Evolutionary conservation across 805 yeast species (phyloP), one percentile per base, ranked within the genome.

Genomic region (Cyberlindnera galapagoensis): DNA sequence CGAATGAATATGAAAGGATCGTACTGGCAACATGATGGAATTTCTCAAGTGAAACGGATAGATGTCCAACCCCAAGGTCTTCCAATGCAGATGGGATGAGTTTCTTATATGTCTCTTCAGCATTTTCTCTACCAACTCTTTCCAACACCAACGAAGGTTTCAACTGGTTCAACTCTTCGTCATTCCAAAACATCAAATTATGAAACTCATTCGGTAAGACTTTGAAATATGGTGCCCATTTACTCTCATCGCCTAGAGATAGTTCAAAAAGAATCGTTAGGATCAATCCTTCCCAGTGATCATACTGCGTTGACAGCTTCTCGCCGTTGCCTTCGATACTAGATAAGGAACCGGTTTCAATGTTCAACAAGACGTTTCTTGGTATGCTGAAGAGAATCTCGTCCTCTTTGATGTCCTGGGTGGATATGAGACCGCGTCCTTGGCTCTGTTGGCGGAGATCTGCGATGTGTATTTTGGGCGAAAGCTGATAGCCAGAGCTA

Each of bases 1-100:
- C 98, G 57, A 92, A 90, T 0, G 95, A 83, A 49, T 90, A 90
- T 1, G 96, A 72, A 85, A 87, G 74, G 28, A 92, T 83, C 11
- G 83, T 59, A 24, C 86, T 76, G 0, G 95, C 97, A 38, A 82
- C 74, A 22, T 68, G 60, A 43, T 78, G 79, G 53, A 82, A 92
- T 9, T 70, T 73, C 3, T 71, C 77, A 26, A 74, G 51, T 1
- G 80, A 56, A 2, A 69, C 54, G 8, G 53, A 51, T 10, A 60
- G 39, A 15, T 14, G 27, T 40, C 59, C 56, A 11, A 65, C 42
- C 0, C 60, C 60, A 13, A 73, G 43, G 18, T 56, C 58, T 14
- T 52, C 40, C 8, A 75, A 63, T 8, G 64, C 51, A 3, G 42
- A 44, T 6, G 71, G 65, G 24, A 67, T 60, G 24, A 70, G 55